Percentiles rank a stretch among this genome's conserved stretches.
Evolutionary conservation across 2,329 filamentous ascomycete species (phyloP).

Genomic region (Alternaria consortialis): DNA sequence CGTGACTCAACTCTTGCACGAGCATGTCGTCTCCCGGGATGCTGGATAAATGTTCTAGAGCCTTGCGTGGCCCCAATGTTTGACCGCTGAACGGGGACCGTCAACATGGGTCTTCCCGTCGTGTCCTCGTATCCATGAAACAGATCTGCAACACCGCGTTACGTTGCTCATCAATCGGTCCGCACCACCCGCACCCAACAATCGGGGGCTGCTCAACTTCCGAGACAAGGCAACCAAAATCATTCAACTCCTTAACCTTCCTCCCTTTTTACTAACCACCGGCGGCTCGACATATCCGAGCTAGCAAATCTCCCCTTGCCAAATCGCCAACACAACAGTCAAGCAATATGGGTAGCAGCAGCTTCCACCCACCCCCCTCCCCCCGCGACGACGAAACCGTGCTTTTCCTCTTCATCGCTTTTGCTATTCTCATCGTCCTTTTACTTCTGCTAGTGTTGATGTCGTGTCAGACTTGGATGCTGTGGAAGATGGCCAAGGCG

Average conservation of each 20-base stretch:
- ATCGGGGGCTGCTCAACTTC: neutral
- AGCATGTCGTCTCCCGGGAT: neutral
- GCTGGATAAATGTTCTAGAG: neutral
- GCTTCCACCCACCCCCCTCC: neutral
- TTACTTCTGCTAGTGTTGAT: conserved; percentile 31
- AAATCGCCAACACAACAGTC: neutral
- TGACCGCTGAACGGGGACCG: neutral
- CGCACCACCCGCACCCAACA: neutral
- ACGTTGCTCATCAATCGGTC: neutral
- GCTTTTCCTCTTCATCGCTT: conserved; percentile 38
- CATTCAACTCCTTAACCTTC: neutral
- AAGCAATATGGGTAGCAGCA: conserved; percentile 7
- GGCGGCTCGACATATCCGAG: neutral
- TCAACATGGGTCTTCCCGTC: neutral
- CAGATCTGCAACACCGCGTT: conserved; percentile 20
- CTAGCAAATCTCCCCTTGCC: neutral
- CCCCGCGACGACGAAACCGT: conserved; percentile 22
- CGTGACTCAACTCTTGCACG: neutral
- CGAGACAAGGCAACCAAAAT: neutral
- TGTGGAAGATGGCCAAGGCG: conserved; percentile 33
- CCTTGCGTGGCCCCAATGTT: neutral
- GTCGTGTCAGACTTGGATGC: conserved; percentile 35
- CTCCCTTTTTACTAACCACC: neutral
- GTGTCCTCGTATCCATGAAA: conserved; percentile 16
- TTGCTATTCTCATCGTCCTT: conserved; percentile 36